Base-by-base conservation (phyloP, 139 green algal genomes). In the Chlamydomonas sphaeroides region DNA sequence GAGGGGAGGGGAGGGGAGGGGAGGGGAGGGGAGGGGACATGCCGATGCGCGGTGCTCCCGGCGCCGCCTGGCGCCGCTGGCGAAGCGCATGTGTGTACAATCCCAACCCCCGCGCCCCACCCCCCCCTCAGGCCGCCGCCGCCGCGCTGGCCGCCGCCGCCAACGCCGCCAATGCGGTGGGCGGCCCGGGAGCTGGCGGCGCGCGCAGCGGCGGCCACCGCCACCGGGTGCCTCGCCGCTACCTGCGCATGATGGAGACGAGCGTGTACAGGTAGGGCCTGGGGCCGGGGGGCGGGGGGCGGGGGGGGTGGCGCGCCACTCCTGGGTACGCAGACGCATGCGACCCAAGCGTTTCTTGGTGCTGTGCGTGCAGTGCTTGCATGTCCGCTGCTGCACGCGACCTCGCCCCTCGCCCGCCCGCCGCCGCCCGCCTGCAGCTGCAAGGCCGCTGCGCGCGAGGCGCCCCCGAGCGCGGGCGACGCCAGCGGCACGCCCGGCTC, bases 171-270 rank as follows among this genome's bases (percentile, higher is more conserved):
- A 59, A 28, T 59, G 57, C 53, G 11, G n/a, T n/a, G n/a, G n/a
- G n/a, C n/a, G 25, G 39, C 32, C 59, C 74, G 5, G 74, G 41
- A 41, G n/a, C 56, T n/a, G 49, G 49, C 28, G 72, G 25, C 56
- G 56, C 59, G n/a, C 59, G 59, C 14, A 23, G 14, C 21, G 63
- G 63, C 33, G 66, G 59, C n/a, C 65, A 61, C 74, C 74, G 74
- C 74, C 45, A 70, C 59, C 57, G 74, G 0, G 59, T 80, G n/a
- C 74, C 74, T 8, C 74, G 74, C n/a, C 59, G 74, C 39, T 80
- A 80, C 61, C 74, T 80, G 41, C 74, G 74, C n/a, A 80, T 80
- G 74, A 80, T 80, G 74, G 61, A 66, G 18, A 80, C 74, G 28
- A 80, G 28, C 57, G 17, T 35, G 28, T 80, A 71, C 26, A 80